phyloP scores from a whole-genome alignment of 108 stramenopile species.

The Schizochytrium sp. region DNA sequence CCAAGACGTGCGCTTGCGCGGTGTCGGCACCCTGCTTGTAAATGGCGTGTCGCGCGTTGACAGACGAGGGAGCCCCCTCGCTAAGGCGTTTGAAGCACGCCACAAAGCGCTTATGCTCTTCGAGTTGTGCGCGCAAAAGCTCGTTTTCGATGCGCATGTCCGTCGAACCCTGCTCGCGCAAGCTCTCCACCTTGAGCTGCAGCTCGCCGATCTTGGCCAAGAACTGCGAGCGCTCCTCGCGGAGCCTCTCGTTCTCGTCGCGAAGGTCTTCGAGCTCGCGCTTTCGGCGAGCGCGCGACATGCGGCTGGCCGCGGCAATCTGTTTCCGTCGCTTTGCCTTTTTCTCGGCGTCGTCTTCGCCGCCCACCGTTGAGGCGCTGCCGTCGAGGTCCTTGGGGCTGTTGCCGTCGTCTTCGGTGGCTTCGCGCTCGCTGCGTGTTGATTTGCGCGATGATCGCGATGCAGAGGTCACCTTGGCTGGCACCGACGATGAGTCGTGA shows the following conservation, averaged over 20 bases:
- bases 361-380: not conserved
- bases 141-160: constrained; percentile 12
- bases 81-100: not conserved
- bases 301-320: not conserved
- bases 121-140: not conserved
- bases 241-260: constrained; percentile 11
- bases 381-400: too few relatives aligned
- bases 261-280: constrained; percentile 17
- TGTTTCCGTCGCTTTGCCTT: constrained; percentile 2
- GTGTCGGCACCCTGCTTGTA: constrained; percentile 4
- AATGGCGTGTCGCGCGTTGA: not conserved
- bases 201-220: constrained; percentile 4
- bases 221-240: constrained; percentile 16
- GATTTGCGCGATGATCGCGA: too few relatives aligned
- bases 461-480: too few relatives aligned
- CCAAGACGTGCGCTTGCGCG: not conserved
- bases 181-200: not conserved
- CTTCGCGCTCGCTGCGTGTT: too few relatives aligned
- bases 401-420: too few relatives aligned
- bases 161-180: constrained; percentile 4
- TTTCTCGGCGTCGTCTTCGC: not conserved
- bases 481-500: too few relatives aligned
- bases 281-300: not conserved
- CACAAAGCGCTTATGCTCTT: not conserved
- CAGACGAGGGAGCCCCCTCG: not conserved